phyloP scores from a whole-genome alignment of 495 filamentous ascomycete genomes.

The Platismatia glauca region DNA sequence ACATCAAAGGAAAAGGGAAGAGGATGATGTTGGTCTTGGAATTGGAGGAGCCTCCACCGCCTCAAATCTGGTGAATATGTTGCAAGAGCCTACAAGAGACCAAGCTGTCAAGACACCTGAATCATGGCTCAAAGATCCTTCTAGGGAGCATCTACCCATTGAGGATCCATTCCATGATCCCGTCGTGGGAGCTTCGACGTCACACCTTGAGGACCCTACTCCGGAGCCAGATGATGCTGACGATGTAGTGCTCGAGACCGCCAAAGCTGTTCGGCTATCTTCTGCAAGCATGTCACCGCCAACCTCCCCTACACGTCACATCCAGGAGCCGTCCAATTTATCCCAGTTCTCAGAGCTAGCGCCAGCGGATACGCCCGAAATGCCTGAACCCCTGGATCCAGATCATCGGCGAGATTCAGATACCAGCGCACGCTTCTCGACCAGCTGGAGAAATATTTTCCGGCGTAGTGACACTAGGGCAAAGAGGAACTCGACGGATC shows the following conservation, averaged over 20 bases:
- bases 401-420: conserved; percentile 41
- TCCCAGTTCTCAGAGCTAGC: conserved; percentile 47
- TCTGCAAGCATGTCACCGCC: conserved; percentile 49
- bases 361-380: conserved; percentile 37
- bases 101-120: conserved; percentile 24
- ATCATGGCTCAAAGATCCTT: conserved; percentile 22
- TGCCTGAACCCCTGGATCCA: conserved; percentile 34
- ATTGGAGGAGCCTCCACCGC: conserved; percentile 7
- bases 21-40: conserved; percentile 14
- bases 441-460: conserved; percentile 62
- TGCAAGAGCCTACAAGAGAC: conserved; percentile 15
- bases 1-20: neutral
- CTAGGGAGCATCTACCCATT: conserved; percentile 17
- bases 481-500: conserved; percentile 51
- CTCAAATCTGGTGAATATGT: conserved; percentile 7
- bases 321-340: conserved; percentile 41
- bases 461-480: conserved; percentile 51
- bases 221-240: conserved; percentile 29
- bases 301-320: conserved; percentile 45
- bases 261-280: conserved; percentile 41
- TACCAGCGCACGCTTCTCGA: conserved; percentile 34
- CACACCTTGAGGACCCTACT: conserved; percentile 27
- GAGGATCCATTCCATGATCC: conserved; percentile 24
- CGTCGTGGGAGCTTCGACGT: conserved; percentile 22
- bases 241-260: conserved; percentile 38